Evolutionary conservation across 75 land plant species (phyloP), one percentile per base, ranked within the genome.

Genomic region (Azolla pinnata): DNA sequence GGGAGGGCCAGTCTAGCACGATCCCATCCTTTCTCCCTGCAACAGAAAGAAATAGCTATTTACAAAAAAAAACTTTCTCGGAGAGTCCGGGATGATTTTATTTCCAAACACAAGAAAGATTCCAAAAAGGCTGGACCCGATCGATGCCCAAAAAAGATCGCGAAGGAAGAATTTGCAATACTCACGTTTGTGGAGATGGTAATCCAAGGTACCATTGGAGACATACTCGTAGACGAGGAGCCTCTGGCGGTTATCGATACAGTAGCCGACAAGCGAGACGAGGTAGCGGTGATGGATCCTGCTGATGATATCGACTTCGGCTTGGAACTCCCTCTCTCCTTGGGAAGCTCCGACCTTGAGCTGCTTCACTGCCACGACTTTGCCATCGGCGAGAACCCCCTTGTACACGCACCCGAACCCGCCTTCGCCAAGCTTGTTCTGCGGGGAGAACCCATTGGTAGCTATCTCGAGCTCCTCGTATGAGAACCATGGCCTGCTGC

Each of bases 231-330:
- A 89, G 24, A 89, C 84, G 50, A 89, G 80, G 71, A 89, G 67
- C 40, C 91, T 68, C 42, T 83, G 82, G 0, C 31, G 61, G 8
- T 73, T 87, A 33, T 75, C 73, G 25, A 81, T 83, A 62, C 96
- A 89, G 47, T 89, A 89, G 17, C 96, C 96, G 18, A 86, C 87
- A 26, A 89, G 80, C 8, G 96, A 89, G 5, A 89, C 96, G n/a
- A 89, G 76, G 46, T 89, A 87, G 14, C 87, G 76, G 51, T 89
- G 96, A 44, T 89, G 96, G 9, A 89, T 86, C 10, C 89, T 71
- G 49, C 85, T 83, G 49, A 88, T 88, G 61, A 88, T 82, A 38
- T 85, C 86, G 23, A 88, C 90, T 67, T 85, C 95, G 12, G 90
- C 89, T 53, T 75, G 80, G 67, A 88, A 88, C 62, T 88, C 96